A percentile compares a stretch with the other conserved stretches of the same genome.
Conservation (phyloP, 177 flowering plant species). For the Vitis hybrid region DNA sequence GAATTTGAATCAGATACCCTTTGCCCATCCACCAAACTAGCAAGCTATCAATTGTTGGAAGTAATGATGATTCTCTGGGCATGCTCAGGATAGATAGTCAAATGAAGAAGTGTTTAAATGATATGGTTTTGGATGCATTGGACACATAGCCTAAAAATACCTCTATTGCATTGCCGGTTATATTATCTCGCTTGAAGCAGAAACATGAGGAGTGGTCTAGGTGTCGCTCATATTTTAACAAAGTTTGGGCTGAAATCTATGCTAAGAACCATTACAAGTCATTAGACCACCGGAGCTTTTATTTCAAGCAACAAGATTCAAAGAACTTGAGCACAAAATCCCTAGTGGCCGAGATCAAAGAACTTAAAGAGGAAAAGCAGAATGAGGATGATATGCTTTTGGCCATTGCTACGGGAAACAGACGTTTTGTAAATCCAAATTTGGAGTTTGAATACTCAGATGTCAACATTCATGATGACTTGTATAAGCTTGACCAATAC, state of each 20-base stretch:
- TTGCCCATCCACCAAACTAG: no score
- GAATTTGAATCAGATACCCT: no score
- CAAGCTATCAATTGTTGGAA: no score
- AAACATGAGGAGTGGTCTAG: conserved; percentile 95
- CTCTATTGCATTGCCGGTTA: conserved; percentile 74
- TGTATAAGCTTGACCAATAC: conserved; percentile 75
- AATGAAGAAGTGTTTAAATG: no score
- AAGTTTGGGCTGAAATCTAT: conserved; percentile 95
- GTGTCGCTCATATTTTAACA: conserved; percentile 89
- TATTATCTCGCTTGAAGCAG: conserved; percentile 87
- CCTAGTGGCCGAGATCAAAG: conserved; percentile 84
- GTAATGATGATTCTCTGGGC: no score
- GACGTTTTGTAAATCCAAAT: conserved; percentile 59
- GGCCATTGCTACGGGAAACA: conserved; percentile 73
- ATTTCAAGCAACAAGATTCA: conserved; percentile 95
- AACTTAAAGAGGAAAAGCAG: conserved; percentile 67
- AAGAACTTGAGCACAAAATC: conserved; percentile 94
- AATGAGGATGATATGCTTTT: conserved; percentile 73
- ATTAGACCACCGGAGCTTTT: conserved; percentile 96
- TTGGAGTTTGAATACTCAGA: conserved; percentile 70
- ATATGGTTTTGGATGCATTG: conserved; percentile 91
- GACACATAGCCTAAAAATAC: conserved; percentile 82
- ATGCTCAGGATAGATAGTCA: no score
- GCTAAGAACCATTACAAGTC: conserved; percentile 93
- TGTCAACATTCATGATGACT: conserved; percentile 72